Evolutionary conservation across 441 rosid species (phyloP).

Genomic region (Sinapis alba): DNA sequence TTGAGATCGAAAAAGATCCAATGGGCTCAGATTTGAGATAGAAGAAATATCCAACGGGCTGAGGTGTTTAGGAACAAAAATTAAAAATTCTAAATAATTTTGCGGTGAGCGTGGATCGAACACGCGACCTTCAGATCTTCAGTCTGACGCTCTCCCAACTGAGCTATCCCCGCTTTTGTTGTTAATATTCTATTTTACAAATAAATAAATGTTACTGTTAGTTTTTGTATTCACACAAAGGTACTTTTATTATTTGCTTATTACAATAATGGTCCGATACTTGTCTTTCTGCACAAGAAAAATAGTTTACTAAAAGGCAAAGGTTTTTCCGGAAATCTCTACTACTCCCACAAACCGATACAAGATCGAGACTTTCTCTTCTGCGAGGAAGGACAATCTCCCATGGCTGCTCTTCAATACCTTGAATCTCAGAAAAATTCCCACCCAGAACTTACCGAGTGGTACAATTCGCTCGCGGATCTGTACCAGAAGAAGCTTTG

Average conservation of each 20-base stretch:
- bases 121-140: constrained; percentile 59
- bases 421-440: constrained; percentile 43
- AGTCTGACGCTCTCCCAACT: constrained; percentile 49
- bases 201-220: too few relatives aligned
- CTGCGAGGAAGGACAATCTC: constrained; percentile 17
- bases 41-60: too few relatives aligned
- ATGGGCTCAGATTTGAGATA: too few relatives aligned
- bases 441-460: neutral
- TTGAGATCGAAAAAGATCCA: too few relatives aligned
- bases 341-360: neutral
- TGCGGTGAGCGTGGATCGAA: constrained; percentile 92
- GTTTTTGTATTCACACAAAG: neutral
- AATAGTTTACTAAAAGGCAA: constrained; percentile 35
- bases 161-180: constrained; percentile 38
- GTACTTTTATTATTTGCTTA: neutral
- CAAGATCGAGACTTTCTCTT: constrained; percentile 24
- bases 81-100: too few relatives aligned
- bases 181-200: too few relatives aligned
- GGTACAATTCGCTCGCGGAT: constrained; percentile 46
- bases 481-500: constrained; percentile 96
- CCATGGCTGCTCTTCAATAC: constrained; percentile 89
- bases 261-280: constrained; percentile 23
- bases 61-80: too few relatives aligned
- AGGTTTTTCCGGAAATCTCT: constrained; percentile 3
- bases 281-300: constrained; percentile 59